These are phyloP conservation scores for Begonia peltatifolia DNA, from an alignment of 306 rosid species.

Conservation along the genomic window DNA sequence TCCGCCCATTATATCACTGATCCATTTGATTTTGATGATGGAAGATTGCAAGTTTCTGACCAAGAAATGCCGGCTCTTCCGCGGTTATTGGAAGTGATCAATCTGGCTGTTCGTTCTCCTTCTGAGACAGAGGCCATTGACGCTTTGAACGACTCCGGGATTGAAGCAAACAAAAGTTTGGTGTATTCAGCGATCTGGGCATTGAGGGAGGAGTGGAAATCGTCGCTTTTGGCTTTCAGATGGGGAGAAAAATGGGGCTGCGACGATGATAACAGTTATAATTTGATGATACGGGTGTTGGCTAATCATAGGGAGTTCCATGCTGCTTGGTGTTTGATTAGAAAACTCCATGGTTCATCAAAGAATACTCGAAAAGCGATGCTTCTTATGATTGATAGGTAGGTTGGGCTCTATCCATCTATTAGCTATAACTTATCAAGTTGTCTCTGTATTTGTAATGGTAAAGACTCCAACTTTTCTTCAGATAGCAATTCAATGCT, in stretches of 20 bases:
- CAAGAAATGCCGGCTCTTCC: conserved; percentile 17
- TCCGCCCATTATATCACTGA: conserved; percentile 8
- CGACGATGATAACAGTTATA: conserved; percentile 43
- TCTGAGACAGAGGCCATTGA: conserved; percentile 40
- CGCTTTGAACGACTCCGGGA: conserved; percentile 29
- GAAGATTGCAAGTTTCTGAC: conserved; percentile 12
- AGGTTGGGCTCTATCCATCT: background rate
- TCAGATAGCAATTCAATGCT: background rate
- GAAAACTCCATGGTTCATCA: conserved; percentile 49
- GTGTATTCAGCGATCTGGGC: conserved; percentile 54
- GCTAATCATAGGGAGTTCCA: conserved; percentile 54
- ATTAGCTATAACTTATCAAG: background rate
- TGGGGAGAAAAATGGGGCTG: conserved; percentile 47
- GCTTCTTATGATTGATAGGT: conserved; percentile 88
- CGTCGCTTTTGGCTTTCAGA: conserved; percentile 49
- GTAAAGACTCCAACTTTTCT: too few species aligned
- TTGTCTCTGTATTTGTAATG: background rate
- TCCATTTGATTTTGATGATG: conserved; percentile 15
- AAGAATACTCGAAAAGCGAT: conserved; percentile 46
- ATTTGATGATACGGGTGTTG: conserved; percentile 73
- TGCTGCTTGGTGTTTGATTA: conserved; percentile 68
- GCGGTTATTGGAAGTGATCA: conserved; percentile 38
- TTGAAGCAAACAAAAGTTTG: conserved; percentile 22
- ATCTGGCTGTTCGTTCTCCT: conserved; percentile 11
- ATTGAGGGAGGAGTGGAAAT: conserved; percentile 44